Base-by-base conservation (phyloP, 345 rosid species). In the Cochlearia excelsa region DNA sequence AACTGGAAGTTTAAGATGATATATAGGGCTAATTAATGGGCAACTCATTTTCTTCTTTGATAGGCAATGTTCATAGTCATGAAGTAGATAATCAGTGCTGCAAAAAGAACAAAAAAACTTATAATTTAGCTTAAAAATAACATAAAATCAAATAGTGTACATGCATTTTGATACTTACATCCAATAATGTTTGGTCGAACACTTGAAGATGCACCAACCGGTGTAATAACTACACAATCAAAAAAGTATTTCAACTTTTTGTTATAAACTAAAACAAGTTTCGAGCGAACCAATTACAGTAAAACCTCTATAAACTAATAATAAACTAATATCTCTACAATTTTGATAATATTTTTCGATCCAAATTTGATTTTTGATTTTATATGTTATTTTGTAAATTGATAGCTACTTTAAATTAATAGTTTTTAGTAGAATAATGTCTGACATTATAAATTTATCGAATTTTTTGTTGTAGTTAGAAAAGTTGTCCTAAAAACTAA, bases 141-240 rank as follows among this genome's bases (percentile, higher is more conserved):
- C 30, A 9, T 3, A 42, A 61, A 40, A 1, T 31, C 11, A 53
- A 10, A 33, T 35, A 5, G 30, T 26, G 47, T 52, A 59, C 8
- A 61, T 28, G 33, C 39, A 61, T 54, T 40, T 61, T 31, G 38
- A 54, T n/a, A 61, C 58, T 69, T 62, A 69, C 74, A 56, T 42
- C 33, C 53, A 43, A 55, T 34, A 38, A 26, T 28, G 9, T 56
- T 42, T 42, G 47, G 64, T 56, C 30, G 40, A 29, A 49, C 8
- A 56, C 53, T 49, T 43, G 59, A 48, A 49, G 68, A 48, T 49
- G 53, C 47, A 34, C 59, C 9, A 26, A 47, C 6, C 49, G 68
- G 42, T 49, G 59, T 23, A n/a, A 55, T 51, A 56, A 49, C 68
- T 62, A 16, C 34, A 61, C 30, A 44, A 10, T 30, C 28, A 26